Evolutionary conservation across 1,284 basidiomycete species (phyloP).

Genomic region (Apiotrichum montevideense): DNA sequence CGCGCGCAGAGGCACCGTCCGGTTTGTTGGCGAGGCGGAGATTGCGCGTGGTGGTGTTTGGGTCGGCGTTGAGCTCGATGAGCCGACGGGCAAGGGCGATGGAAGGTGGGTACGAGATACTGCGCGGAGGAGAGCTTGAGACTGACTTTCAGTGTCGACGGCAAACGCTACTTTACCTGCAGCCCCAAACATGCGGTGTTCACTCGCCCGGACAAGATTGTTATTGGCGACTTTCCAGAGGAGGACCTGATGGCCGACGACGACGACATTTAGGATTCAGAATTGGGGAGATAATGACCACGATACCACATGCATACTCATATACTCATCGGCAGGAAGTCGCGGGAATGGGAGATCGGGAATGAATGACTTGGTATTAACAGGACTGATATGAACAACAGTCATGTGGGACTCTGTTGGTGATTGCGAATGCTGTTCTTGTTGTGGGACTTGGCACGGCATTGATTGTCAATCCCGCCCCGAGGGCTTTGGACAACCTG

Average conservation of each 20-base stretch:
- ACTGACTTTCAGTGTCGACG: constrained; percentile 61
- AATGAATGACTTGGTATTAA: too few species aligned
- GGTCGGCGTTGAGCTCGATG: constrained; percentile 94
- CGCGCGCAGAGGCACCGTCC: constrained; percentile 72
- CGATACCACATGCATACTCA: neutral
- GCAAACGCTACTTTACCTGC: constrained; percentile 77
- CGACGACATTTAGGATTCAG: constrained; percentile 50
- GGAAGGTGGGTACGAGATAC: constrained; percentile 63
- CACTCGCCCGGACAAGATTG: constrained; percentile 75
- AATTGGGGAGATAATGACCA: constrained; percentile 56
- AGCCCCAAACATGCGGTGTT: constrained; percentile 74
- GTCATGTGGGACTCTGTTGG: too few species aligned
- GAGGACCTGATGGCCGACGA: constrained; percentile 61
- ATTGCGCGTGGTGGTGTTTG: constrained; percentile 62
- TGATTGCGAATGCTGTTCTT: too few species aligned
- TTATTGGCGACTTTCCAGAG: constrained; percentile 78
- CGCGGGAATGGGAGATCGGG: too few species aligned
- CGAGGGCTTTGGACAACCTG: too few species aligned
- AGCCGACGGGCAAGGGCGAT: constrained; percentile 92
- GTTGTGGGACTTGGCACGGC: too few species aligned
- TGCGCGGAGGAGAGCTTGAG: neutral
- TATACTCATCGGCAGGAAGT: too few species aligned
- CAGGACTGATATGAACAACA: too few species aligned
- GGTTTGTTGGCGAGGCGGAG: constrained; percentile 72
- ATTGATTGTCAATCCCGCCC: too few species aligned